These are phyloP conservation scores for Calamus simplicifolius DNA, from an alignment of 176 grass and related monocot genomes.

Conservation along the genomic window DNA sequence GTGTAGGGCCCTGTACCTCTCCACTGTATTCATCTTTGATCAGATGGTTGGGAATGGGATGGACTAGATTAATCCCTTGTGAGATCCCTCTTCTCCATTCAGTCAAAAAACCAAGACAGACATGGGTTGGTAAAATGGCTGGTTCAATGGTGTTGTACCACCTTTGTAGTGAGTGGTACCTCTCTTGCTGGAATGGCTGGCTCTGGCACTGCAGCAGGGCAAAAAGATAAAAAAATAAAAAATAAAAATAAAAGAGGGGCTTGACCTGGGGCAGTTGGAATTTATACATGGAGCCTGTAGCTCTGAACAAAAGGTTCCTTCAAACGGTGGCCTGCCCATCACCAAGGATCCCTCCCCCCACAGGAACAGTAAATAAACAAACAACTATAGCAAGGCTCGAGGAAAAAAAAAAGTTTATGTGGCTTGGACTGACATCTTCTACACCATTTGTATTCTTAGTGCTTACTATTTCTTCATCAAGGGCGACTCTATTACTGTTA, in stretches of 20 bases:
- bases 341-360: constrained; percentile 20
- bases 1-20: neutral
- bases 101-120: constrained; percentile 44
- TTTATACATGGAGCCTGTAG: constrained; percentile 21
- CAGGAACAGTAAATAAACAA: constrained; percentile 11
- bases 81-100: constrained; percentile 8
- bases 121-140: constrained; percentile 25
- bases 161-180: constrained; percentile 25
- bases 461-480: no score
- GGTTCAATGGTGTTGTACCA: constrained; percentile 4
- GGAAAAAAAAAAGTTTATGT: no score
- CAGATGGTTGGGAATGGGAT: constrained; percentile 14
- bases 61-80: neutral
- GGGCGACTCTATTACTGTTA: no score
- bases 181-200: constrained; percentile 7
- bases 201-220: neutral
- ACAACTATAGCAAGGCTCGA: neutral
- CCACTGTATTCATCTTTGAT: constrained; percentile 20
- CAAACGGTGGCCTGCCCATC: constrained; percentile 36
- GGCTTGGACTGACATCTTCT: no score
- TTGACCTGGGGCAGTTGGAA: constrained; percentile 26
- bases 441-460: no score
- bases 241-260: neutral
- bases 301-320: neutral
- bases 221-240: constrained; percentile 7